phyloP scores from a whole-genome alignment of 768 basidiomycete genomes.

The Boletus sp. region DNA sequence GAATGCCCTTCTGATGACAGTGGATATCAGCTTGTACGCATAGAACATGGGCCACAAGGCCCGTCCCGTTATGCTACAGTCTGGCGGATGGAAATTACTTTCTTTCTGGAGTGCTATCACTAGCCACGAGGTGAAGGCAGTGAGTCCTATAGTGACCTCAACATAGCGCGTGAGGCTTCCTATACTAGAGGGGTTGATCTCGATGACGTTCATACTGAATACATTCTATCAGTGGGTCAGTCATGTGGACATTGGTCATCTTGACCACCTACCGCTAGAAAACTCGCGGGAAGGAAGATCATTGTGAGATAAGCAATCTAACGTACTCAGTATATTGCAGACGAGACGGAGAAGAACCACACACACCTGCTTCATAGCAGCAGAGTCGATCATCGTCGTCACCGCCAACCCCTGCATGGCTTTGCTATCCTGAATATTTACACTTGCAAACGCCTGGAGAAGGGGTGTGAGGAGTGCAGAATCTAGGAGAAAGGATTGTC shows the following conservation, averaged over 20 bases:
- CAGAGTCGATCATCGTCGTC: conserved; percentile 42
- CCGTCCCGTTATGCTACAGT: conserved; percentile 2
- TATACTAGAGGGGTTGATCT: conserved; percentile 28
- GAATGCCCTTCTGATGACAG: neutral
- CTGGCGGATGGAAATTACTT: conserved; percentile 13
- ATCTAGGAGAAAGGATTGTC: neutral
- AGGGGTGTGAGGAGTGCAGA: neutral
- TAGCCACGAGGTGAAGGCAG: conserved; percentile 53
- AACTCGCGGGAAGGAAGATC: conserved; percentile 57
- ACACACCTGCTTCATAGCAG: conserved; percentile 36
- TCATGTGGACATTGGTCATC: neutral
- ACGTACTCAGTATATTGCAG: conserved; percentile 16
- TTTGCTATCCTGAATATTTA: conserved; percentile 53
- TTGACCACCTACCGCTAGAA: conserved; percentile 31
- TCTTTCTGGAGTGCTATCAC: conserved; percentile 49
- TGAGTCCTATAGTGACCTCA: conserved; percentile 45
- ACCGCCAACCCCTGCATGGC: conserved; percentile 50
- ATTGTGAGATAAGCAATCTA: conserved; percentile 52
- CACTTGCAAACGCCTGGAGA: conserved; percentile 54
- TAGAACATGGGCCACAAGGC: conserved; percentile 23
- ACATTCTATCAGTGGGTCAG: conserved; percentile 29
- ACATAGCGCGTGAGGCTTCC: conserved; percentile 39
- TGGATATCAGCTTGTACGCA: conserved; percentile 1
- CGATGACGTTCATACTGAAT: conserved; percentile 29
- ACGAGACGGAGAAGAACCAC: neutral